Percentiles rank a stretch among this genome's conserved stretches.
Evolutionary conservation across 208 protist species (phyloP).

Genomic region (Leishmania aethiopica): DNA sequence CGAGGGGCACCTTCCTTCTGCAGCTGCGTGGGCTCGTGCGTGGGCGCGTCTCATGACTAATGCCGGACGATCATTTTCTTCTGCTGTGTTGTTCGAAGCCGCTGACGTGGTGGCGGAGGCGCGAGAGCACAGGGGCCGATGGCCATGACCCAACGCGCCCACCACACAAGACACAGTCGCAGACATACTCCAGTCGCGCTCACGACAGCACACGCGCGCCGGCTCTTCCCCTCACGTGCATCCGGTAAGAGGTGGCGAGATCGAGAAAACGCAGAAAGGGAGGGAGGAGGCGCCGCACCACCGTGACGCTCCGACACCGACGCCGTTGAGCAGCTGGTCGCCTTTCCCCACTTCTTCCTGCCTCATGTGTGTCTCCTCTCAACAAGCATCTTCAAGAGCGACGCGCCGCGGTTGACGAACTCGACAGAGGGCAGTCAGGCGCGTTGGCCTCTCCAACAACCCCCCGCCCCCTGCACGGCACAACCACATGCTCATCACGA

Average conservation of each 20-base stretch:
- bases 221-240: not conserved
- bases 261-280: not conserved
- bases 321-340: not conserved
- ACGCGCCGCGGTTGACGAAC: not conserved
- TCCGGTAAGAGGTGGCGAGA: not conserved
- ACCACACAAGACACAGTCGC: not conserved
- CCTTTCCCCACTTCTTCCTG: not conserved
- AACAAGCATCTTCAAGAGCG: not conserved
- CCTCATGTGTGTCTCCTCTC: not conserved
- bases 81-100: not conserved
- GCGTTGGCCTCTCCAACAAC: not conserved
- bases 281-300: conserved; percentile 3
- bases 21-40: not conserved
- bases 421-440: not conserved
- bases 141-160: not conserved
- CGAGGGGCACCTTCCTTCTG: too few relatives aligned
- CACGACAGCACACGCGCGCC: not conserved
- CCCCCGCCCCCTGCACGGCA: not conserved
- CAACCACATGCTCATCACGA: not conserved
- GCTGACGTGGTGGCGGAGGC: not conserved
- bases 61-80: not conserved
- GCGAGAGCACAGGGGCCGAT: not conserved
- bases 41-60: not conserved
- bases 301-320: not conserved
- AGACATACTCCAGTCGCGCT: not conserved